Evolutionary conservation across 1,284 basidiomycete genomes (phyloP).

Genomic region (Moesziomyces sp.): DNA sequence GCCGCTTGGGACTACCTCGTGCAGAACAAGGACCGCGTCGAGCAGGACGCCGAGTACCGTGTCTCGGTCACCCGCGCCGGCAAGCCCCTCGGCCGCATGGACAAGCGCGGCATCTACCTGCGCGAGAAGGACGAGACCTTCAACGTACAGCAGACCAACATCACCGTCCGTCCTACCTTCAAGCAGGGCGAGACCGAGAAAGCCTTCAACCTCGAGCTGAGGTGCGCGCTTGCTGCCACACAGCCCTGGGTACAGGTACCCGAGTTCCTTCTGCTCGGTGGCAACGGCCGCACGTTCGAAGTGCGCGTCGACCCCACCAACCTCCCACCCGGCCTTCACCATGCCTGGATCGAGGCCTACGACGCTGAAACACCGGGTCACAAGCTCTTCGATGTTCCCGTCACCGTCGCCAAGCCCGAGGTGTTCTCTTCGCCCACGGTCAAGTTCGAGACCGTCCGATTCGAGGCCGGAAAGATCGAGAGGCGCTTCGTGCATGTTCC

Average conservation of each 20-base stretch:
- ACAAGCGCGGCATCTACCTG: constrained; percentile 67
- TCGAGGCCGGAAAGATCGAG: constrained; percentile 62
- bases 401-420: constrained; percentile 67
- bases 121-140: constrained; percentile 63
- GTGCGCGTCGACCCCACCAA: constrained; percentile 65
- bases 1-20: constrained; percentile 66
- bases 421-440: constrained; percentile 51
- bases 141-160: constrained; percentile 58
- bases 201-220: constrained; percentile 63
- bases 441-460: constrained; percentile 43
- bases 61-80: constrained; percentile 64
- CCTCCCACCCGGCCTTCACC: constrained; percentile 64
- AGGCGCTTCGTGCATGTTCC: constrained; percentile 66
- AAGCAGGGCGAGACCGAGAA: constrained; percentile 62
- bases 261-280: constrained; percentile 63
- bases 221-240: constrained; percentile 52
- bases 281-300: constrained; percentile 67
- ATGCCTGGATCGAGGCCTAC: constrained; percentile 62
- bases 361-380: constrained; percentile 60
- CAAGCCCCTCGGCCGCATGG: constrained; percentile 51
- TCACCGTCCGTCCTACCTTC: constrained; percentile 64
- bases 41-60: constrained; percentile 65
- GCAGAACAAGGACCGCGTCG: constrained; percentile 58
- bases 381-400: constrained; percentile 65
- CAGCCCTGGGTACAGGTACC: constrained; percentile 64